Base-by-base conservation (phyloP, 2,329 filamentous ascomycete species). In the Claviceps sp. region DNA sequence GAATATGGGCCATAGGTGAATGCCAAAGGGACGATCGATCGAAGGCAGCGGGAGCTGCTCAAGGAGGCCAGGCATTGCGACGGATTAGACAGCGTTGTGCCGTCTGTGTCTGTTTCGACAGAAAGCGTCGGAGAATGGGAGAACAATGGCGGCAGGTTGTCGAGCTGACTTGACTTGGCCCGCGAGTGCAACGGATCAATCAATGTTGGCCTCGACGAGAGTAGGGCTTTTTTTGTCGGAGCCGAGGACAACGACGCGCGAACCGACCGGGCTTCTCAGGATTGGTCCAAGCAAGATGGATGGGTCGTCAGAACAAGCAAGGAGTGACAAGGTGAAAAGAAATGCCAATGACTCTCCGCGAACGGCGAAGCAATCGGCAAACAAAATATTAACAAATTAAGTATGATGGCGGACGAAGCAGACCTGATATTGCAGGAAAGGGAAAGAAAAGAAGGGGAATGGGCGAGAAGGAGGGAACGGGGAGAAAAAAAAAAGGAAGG, bases 1-100 rank as follows among this genome's bases (percentile, higher is more conserved):
- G 79, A 97, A 97, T 71, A 94, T 82, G 61, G 91, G 89, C 93
- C 93, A 97, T 69, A 96, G 73, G 57, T 87, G 77, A 60, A 97
- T 74, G 68, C 91, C 93, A 64, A 97, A 97, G 38, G 91, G 91
- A 58, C 87, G 82, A 68, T 96, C 90, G 70, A 97, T 77, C 56
- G 89, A 89, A 52, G 91, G 91, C 59, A 82, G 67, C 66, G 87
- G 77, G 56, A 82, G 62, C 61, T 77, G 70, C 64, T 78, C 73
- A 70, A 70, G 75, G 58, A 78, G 72, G 71, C 68, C 54, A 52
- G 66, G 54, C 50, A 64, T 66, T 65, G 70, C 70, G 64, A 55
- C 60, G 61, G 60, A 34, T 58, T 56, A 13, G 46, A 30, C 14
- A 46, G 14, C 30, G 17, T 43, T 37, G 48, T 42, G 17, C 30